Evolutionary conservation across 2,329 filamentous ascomycete genomes (phyloP).

Genomic region (Paraphaeosphaeria sporulosa): DNA sequence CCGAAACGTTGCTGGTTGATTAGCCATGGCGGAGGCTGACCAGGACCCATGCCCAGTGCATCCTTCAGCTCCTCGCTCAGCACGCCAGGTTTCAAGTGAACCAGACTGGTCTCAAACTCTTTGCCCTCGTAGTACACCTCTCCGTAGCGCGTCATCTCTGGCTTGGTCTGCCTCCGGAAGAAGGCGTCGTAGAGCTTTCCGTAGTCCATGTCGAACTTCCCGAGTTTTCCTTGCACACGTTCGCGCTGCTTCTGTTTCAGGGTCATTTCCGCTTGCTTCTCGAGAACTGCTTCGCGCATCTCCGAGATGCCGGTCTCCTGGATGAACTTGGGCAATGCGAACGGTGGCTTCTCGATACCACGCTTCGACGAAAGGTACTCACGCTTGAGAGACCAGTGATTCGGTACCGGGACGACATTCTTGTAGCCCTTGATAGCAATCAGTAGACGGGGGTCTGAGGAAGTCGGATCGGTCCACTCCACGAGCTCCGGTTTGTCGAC

Average conservation of each 20-base stretch:
- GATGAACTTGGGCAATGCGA: conserved; percentile 93
- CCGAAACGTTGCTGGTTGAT: conserved; percentile 96
- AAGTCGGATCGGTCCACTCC: conserved; percentile 96
- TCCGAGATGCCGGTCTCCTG: conserved; percentile 96
- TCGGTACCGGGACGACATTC: conserved; percentile 93
- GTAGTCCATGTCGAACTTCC: conserved; percentile 97
- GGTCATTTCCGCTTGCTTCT: conserved; percentile 91
- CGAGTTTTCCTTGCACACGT: conserved; percentile 93
- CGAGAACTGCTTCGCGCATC: conserved; percentile 95
- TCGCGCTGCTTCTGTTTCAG: conserved; percentile 96
- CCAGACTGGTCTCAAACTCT: conserved; percentile 93
- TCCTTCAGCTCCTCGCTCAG: conserved; percentile 89
- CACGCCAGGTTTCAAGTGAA: conserved; percentile 88
- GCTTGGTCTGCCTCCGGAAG: conserved; percentile 97
- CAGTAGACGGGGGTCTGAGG: conserved; percentile 84
- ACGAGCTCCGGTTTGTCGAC: conserved; percentile 92
- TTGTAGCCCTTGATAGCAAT: conserved; percentile 95
- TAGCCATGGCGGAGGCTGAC: conserved; percentile 93
- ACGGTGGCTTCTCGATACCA: conserved; percentile 94
- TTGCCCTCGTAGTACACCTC: conserved; percentile 99
- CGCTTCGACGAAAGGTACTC: conserved; percentile 97
- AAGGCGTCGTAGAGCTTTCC: conserved; percentile 98
- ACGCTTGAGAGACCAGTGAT: conserved; percentile 94
- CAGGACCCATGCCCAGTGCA: conserved; percentile 90
- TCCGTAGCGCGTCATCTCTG: conserved; percentile 89